Evolutionary conservation across 148 eudicot species (phyloP), one percentile per base, ranked within the genome.

Genomic region (Selenicereus undatus): DNA sequence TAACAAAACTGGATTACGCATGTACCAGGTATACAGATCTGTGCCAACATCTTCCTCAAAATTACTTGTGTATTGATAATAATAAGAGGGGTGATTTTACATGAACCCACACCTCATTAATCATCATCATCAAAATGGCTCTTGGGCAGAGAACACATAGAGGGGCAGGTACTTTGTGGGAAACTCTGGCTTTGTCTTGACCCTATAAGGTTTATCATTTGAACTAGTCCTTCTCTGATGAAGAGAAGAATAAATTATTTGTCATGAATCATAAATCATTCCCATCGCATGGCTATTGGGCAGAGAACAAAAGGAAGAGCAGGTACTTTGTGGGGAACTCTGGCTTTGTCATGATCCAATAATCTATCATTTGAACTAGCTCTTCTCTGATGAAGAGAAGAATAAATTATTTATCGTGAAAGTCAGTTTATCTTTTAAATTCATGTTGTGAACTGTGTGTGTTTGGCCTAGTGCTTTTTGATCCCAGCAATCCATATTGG

Each of bases 1-100:
- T 29, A 88, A 84, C 90, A 92, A 87, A 87, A 89, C 93, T 70
- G 92, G 96, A 8, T 12, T 94, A 71, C 91, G 97, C 10, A 88
- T 91, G 91, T 91, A 91, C 86, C 97, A 93, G 98, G 97, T 93
- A 88, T 58, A 0, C 35, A 58, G 75, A 54, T 43, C 22, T 51
- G 21, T 36, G 10, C n/a, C 52, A 8, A 24, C 4, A 60, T 71
- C 29, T 77, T 20, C 22, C 75, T 39, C 42, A 48, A 22, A 22
- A 29, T 27, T 82, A 8, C n/a, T 36, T 27, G 3, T 20, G 16
- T 65, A 26, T 43, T 79, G n/a, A 58, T 56, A 48, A 17, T 32
- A 32, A n/a, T 30, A 48, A 48, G 10, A 12, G 52, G 52, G 52
- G 43, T 39, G 8, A 39, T 39, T 39, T 32, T 39, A 4, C 43